Conservation (phyloP, 495 filamentous ascomycete genomes). For the Neurospora sp. region DNA sequence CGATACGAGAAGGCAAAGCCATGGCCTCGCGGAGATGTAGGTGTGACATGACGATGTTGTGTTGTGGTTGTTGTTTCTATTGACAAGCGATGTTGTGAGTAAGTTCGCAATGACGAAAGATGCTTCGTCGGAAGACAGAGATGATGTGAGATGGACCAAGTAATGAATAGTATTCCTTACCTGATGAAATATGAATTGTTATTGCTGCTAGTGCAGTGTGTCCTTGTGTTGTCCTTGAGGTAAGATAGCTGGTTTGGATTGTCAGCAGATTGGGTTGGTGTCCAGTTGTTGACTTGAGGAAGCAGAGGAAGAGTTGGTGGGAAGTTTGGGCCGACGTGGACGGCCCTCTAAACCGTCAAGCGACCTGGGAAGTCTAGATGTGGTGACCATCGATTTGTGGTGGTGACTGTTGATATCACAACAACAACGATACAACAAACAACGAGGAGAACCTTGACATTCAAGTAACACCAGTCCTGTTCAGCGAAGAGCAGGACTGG, state of each 20-base stretch:
- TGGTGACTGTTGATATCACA: background rate
- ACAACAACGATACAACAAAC: background rate
- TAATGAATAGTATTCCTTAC: too few relatives aligned
- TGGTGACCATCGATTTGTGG: background rate
- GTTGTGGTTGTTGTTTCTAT: background rate
- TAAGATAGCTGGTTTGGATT: background rate
- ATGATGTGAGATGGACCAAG: too few relatives aligned
- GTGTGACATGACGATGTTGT: background rate
- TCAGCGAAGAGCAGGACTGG: background rate
- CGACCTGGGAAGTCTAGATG: background rate
- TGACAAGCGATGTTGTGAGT: background rate
- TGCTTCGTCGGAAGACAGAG: too few relatives aligned
- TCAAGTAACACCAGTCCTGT: background rate
- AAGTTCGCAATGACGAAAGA: too few relatives aligned
- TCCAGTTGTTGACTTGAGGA: background rate
- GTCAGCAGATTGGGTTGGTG: background rate
- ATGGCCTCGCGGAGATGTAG: background rate
- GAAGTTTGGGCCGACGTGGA: background rate
- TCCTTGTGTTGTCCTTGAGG: background rate
- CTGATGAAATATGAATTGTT: too few relatives aligned
- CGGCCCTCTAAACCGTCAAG: background rate
- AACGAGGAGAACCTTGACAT: background rate
- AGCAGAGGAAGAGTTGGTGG: background rate
- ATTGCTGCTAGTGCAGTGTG: background rate
- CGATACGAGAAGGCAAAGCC: background rate